phyloP scores from a whole-genome alignment of 2,329 filamentous ascomycete genomes.

The Fonsecaea pedrosoi region DNA sequence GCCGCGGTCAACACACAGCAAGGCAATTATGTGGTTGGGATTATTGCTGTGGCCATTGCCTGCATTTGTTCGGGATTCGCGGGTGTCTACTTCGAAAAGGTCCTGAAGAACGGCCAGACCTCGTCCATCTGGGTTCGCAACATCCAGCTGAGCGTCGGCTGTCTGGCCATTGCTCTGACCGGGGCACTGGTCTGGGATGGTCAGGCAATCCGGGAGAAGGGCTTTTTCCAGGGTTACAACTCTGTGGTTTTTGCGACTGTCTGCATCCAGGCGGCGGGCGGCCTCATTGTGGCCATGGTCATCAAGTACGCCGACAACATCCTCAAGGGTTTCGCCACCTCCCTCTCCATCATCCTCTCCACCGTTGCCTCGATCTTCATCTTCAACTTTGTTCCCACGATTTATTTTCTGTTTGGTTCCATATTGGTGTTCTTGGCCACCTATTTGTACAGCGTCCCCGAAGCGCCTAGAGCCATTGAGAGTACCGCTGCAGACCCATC shows the following conservation, averaged over 20 bases:
- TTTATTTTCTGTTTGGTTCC: conserved; percentile 81
- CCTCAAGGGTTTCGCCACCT: conserved; percentile 90
- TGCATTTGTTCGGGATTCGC: conserved; percentile 83
- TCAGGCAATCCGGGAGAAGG: conserved; percentile 76
- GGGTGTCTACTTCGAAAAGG: conserved; percentile 74
- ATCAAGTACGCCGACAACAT: conserved; percentile 88
- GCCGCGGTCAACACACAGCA: conserved; percentile 61
- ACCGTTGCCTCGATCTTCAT: conserved; percentile 83
- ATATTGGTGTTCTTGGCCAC: conserved; percentile 78
- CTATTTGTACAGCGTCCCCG: conserved; percentile 75
- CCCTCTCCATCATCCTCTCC: conserved; percentile 86
- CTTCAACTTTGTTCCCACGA: conserved; percentile 68
- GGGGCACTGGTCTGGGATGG: conserved; percentile 89
- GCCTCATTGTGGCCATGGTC: conserved; percentile 80
- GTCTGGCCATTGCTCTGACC: conserved; percentile 83
- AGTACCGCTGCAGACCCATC: conserved; percentile 10
- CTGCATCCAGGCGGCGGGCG: conserved; percentile 79
- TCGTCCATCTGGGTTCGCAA: conserved; percentile 92
- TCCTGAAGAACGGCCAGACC: conserved; percentile 79
- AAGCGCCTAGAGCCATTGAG: conserved; percentile 24
- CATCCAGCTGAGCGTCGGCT: conserved; percentile 92
- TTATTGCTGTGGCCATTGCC: conserved; percentile 74
- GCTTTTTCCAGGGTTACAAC: conserved; percentile 95
- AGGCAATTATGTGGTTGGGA: conserved; percentile 55
- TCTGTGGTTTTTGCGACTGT: conserved; percentile 88